phyloP scores from a whole-genome alignment of 2,329 filamentous ascomycete species.

The Grosmannia penicillata region DNA sequence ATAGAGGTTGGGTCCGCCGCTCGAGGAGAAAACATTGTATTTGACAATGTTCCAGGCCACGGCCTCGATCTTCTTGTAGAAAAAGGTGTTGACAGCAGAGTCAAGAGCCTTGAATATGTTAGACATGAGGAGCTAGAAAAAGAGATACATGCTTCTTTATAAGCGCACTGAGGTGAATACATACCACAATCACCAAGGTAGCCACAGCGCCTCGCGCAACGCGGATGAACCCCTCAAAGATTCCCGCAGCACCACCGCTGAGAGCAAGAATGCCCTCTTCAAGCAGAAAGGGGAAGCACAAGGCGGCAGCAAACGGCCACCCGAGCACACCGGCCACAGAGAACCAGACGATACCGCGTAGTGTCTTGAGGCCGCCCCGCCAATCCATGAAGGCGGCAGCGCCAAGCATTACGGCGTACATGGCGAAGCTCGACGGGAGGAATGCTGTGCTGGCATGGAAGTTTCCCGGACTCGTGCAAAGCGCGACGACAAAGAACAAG shows the following conservation, averaged over 20 bases:
- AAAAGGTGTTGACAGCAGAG: conserved; percentile 59
- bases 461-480: conserved; percentile 73
- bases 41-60: conserved; percentile 87
- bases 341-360: conserved; percentile 80
- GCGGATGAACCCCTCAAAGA: conserved; percentile 44
- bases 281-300: conserved; percentile 64
- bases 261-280: conserved; percentile 51
- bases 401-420: conserved; percentile 84
- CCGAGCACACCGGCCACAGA: conserved; percentile 72
- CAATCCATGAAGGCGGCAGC: conserved; percentile 84
- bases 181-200: conserved; percentile 54
- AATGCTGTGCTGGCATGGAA: conserved; percentile 83
- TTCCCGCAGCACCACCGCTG: conserved; percentile 39
- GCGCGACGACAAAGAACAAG: conserved; percentile 66
- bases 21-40: conserved; percentile 83
- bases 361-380: conserved; percentile 63
- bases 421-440: conserved; percentile 87
- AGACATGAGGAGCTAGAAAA: conserved; percentile 8
- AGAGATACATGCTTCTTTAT: too few species aligned
- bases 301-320: conserved; percentile 84
- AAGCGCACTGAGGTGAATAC: conserved; percentile 20
- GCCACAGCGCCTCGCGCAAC: conserved; percentile 53
- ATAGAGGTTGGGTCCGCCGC: conserved; percentile 78
- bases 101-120: background rate
- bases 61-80: conserved; percentile 64